These are phyloP conservation scores for Gossypium ekmanianum DNA, from an alignment of 345 rosid genomes.

Conservation along the genomic window DNA sequence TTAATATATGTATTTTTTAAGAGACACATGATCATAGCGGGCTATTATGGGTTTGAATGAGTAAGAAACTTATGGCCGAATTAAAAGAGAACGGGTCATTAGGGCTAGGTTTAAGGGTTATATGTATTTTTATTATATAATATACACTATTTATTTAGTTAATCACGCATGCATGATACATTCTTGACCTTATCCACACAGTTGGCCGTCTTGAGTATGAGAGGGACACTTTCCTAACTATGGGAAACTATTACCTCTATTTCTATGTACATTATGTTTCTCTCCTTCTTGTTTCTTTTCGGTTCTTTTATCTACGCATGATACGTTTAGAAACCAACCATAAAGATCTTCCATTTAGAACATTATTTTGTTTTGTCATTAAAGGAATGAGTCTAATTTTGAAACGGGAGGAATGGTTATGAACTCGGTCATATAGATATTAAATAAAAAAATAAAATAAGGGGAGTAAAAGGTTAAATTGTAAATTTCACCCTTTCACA, in stretches of 20 bases:
- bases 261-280: neutral
- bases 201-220: neutral
- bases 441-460: too few relatives aligned
- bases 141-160: neutral
- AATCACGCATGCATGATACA: neutral
- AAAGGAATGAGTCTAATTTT: too few relatives aligned
- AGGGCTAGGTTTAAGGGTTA: neutral
- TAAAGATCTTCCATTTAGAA: neutral
- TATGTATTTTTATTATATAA: neutral
- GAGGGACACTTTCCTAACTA: slow-evolving; percentile 3
- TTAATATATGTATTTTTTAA: too few relatives aligned
- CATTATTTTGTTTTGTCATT: too few relatives aligned
- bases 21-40: too few relatives aligned
- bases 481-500: too few relatives aligned
- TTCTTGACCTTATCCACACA: neutral
- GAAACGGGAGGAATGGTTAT: too few relatives aligned
- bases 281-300: too few relatives aligned
- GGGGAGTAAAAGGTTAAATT: too few relatives aligned
- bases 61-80: too few relatives aligned
- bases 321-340: neutral
- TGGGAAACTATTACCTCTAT: neutral
- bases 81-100: neutral
- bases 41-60: too few relatives aligned
- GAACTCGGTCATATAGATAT: too few relatives aligned
- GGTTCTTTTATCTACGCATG: neutral